Base-by-base conservation (phyloP, 1,284 basidiomycete genomes). In the Cerrena zonata region DNA sequence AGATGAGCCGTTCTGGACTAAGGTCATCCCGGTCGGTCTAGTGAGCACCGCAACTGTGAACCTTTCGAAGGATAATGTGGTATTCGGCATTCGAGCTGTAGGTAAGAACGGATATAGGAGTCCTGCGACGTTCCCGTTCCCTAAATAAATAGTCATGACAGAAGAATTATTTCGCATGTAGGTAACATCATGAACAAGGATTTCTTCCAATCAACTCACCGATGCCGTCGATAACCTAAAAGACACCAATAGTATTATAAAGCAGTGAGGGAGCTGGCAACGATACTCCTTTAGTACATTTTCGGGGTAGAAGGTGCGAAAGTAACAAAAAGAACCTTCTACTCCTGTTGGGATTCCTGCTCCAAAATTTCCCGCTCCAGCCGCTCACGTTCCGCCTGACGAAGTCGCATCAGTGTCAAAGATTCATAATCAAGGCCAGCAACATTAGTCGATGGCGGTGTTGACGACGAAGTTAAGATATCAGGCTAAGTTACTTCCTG, bases 341-440 rank as follows among this genome's bases (percentile, higher is more conserved):
- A 47, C 7, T 27, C 30, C 36, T 56, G 63, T 58, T 40, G 52
- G 56, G 73, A 80, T 56, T 89, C 86, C 52, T 78, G 75, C 60
- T 86, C 84, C 40, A 77, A 65, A 53, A 91, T 89, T 67, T 92
- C 86, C 55, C 80, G 75, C 59, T 89, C 90, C 25, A 92, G 62
- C 42, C 84, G 72, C 54, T 84, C 86, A 30, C 84, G 75, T 61
- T 90, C 89, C 2, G 88, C 83, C 63, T 92, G 88, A 26, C 90
- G 76, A 67, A 93, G 76, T 4, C 86, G 78, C 73, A 93, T 79
- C 38, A 94, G 72, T 1, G 89, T 92, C 49, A 91, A 66, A 13
- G 86, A 84, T 67, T 93, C 91, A 51, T 84, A 91, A 59, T 92
- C 86, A 19, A 86, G 60, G 0, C 79, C 81, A 2, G 70, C 58